Conservation (phyloP, 192 early-diverging fungal genomes). For the Gonapodya prolifera region DNA sequence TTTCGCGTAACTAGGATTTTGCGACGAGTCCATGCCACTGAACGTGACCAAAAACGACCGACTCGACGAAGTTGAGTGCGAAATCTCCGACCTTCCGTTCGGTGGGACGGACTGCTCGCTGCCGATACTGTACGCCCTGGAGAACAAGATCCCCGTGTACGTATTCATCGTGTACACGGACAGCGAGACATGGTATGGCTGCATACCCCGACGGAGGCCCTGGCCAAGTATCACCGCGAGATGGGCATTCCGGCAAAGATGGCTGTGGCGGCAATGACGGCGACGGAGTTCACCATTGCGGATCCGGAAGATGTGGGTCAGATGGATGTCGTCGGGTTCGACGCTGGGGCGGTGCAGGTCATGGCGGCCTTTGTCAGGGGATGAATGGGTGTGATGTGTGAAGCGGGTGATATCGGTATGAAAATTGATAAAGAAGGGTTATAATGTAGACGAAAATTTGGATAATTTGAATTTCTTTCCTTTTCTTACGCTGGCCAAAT, state of each 20-base stretch:
- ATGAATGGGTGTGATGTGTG: constrained; percentile 2
- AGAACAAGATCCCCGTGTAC: constrained; percentile 11
- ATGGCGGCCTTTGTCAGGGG: constrained; percentile 8
- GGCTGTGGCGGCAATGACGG: constrained; percentile 11
- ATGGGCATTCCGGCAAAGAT: constrained; percentile 13
- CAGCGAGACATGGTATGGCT: constrained; percentile 16
- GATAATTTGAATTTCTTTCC: too few relatives aligned
- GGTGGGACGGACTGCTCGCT: constrained; percentile 15
- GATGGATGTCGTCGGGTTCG: constrained; percentile 15
- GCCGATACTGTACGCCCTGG: constrained; percentile 13
- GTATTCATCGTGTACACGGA: constrained; percentile 15
- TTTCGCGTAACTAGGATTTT: constrained; percentile 11
- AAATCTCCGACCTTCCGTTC: neutral
- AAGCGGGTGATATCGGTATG: too few relatives aligned
- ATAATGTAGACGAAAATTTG: too few relatives aligned
- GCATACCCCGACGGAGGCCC: constrained; percentile 12
- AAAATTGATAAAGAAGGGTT: too few relatives aligned
- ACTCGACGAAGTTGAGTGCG: constrained; percentile 3
- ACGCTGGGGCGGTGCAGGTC: neutral
- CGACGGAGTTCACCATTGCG: constrained; percentile 13
- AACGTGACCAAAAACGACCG: neutral
- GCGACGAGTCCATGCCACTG: constrained; percentile 4
- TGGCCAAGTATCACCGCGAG: constrained; percentile 7
- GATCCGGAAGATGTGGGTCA: too few relatives aligned
- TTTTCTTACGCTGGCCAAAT: too few relatives aligned